Evolutionary conservation across 768 basidiomycete species (phyloP).

Genomic region (Hericium erinaceus): DNA sequence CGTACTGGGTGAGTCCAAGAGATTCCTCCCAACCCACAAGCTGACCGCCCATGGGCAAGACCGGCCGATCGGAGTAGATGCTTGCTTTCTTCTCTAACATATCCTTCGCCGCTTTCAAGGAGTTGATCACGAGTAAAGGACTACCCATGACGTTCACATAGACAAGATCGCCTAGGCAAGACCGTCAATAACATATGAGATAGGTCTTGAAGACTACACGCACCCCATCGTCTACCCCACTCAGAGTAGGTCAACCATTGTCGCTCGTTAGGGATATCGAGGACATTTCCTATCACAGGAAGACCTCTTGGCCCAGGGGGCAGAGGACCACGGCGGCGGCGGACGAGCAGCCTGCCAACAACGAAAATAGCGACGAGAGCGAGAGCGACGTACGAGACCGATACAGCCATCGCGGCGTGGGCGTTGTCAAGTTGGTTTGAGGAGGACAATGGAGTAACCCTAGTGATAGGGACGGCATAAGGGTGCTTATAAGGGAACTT

Average conservation of each 20-base stretch:
- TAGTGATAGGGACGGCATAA: too few species aligned
- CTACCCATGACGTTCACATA: constrained; percentile 16
- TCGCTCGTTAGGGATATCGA: constrained; percentile 9
- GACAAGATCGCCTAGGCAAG: constrained; percentile 15
- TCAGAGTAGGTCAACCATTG: constrained; percentile 8
- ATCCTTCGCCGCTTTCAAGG: constrained; percentile 11
- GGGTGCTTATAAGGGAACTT: too few species aligned
- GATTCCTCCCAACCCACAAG: constrained; percentile 11
- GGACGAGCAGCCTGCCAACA: neutral
- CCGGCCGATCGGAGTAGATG: constrained; percentile 16
- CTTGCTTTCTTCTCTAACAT: constrained; percentile 19
- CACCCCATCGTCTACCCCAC: constrained; percentile 10
- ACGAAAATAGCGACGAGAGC: neutral
- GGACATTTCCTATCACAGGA: constrained; percentile 13
- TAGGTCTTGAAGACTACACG: neutral
- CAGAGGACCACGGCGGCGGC: neutral
- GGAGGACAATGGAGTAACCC: too few species aligned
- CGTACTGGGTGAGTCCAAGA: constrained; percentile 13
- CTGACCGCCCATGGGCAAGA: constrained; percentile 12
- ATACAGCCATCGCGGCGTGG: too few species aligned
- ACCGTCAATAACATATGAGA: neutral
- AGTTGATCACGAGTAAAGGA: constrained; percentile 17
- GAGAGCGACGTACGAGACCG: neutral
- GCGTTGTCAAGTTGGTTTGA: too few species aligned
- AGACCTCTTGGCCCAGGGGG: constrained; percentile 11